phyloP scores from a whole-genome alignment of 108 stramenopile species.

The Discostella stelligeroides region DNA sequence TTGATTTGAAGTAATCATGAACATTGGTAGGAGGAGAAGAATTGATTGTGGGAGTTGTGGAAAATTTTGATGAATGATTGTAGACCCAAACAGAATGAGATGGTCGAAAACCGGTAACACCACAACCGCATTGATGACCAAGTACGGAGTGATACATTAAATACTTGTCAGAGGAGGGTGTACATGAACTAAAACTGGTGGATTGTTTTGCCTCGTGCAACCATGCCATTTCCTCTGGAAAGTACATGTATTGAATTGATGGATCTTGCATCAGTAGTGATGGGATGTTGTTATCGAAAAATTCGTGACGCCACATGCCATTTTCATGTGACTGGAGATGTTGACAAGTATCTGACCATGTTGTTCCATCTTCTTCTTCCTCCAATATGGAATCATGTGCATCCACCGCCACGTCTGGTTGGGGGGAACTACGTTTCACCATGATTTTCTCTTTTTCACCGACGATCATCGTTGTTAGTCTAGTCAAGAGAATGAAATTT shows the following conservation, averaged over 20 bases:
- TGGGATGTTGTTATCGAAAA: background rate
- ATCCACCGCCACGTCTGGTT: background rate
- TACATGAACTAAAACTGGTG: conserved; percentile 11
- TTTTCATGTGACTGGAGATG: conserved; percentile 4
- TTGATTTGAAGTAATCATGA: conserved; percentile 7
- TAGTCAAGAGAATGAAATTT: background rate
- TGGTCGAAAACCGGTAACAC: conserved; percentile 19
- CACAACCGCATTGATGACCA: conserved; percentile 29
- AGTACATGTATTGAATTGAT: conserved; percentile 4
- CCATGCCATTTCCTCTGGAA: conserved; percentile 20
- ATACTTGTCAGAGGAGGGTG: background rate
- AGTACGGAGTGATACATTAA: conserved; percentile 20
- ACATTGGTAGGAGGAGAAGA: background rate
- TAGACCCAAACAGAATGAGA: conserved; percentile 19
- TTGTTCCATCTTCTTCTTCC: background rate
- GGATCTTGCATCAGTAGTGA: background rate
- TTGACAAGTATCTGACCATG: background rate
- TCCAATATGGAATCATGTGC: background rate
- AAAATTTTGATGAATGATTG: background rate
- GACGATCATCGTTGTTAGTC: background rate
- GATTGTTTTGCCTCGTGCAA: background rate
- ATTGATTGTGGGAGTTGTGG: background rate
- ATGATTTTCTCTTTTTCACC: background rate
- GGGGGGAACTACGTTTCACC: background rate
- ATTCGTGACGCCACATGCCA: conserved; percentile 12